phyloP scores from a whole-genome alignment of 2,329 filamentous ascomycete genomes.

The Tolypocladium sp. region DNA sequence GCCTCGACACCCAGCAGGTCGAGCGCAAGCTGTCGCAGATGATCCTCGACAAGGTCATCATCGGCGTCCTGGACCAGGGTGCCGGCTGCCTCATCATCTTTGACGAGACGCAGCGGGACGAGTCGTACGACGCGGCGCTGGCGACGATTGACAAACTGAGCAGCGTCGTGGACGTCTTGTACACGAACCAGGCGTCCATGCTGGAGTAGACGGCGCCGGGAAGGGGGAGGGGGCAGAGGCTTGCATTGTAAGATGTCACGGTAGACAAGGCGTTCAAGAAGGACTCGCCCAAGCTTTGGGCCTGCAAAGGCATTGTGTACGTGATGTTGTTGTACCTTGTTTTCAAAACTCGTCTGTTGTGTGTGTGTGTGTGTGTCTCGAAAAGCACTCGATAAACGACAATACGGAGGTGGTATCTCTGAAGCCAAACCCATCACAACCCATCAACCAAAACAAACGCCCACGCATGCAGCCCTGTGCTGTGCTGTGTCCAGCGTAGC shows the following conservation, averaged over 20 bases:
- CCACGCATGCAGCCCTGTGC: background rate
- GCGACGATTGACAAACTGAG: constrained; percentile 95
- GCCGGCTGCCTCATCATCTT: constrained; percentile 96
- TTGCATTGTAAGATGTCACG: constrained; percentile 18
- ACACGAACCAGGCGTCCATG: constrained; percentile 93
- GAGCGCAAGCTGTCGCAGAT: constrained; percentile 98
- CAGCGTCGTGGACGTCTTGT: constrained; percentile 93
- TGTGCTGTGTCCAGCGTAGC: background rate
- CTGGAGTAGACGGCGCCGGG: constrained; percentile 56
- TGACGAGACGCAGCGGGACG: constrained; percentile 88
- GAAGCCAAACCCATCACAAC: constrained; percentile 1
- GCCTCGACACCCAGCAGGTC: constrained; percentile 89
- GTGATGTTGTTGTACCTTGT: background rate
- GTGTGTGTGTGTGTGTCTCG: background rate
- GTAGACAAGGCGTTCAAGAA: constrained; percentile 22
- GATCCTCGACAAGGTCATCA: constrained; percentile 98
- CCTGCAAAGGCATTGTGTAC: background rate
- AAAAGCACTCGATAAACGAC: background rate
- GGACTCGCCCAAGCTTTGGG: constrained; percentile 11
- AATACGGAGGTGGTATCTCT: constrained; percentile 5
- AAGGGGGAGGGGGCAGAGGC: background rate
- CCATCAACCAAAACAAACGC: background rate
- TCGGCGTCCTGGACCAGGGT: constrained; percentile 93
- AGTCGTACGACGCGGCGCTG: constrained; percentile 88
- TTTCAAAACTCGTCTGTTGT: background rate